Evolutionary conservation across 2,329 filamentous ascomycete species (phyloP).

Genomic region (Blumeriella jaapii): DNA sequence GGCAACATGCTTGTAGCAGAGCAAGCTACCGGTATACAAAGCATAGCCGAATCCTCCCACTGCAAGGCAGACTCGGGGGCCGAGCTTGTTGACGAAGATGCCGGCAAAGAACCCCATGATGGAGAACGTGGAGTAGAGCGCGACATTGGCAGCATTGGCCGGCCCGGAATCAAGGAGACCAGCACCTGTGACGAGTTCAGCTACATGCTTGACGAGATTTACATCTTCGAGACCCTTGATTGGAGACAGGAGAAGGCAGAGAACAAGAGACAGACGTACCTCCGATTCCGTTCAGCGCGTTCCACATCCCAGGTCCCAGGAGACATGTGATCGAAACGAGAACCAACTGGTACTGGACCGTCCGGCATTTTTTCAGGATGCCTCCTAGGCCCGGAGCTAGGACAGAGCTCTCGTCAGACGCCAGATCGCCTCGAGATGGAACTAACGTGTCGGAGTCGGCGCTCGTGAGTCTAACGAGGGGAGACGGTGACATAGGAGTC

Average conservation of each 20-base stretch:
- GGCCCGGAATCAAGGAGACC: constrained; percentile 41
- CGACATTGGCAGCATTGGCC: constrained; percentile 36
- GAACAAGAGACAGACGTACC: constrained; percentile 31
- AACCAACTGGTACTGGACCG: constrained; percentile 56
- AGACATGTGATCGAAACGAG: constrained; percentile 59
- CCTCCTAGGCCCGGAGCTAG: too few species aligned
- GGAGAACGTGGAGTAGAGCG: constrained; percentile 37
- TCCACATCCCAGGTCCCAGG: constrained; percentile 61
- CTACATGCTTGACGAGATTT: neutral
- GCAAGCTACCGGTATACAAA: constrained; percentile 58
- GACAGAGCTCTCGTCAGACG: too few species aligned
- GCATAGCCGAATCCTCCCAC: constrained; percentile 66
- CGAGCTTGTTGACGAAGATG: constrained; percentile 62
- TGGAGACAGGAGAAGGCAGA: neutral
- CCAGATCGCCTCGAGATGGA: too few species aligned
- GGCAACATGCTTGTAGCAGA: constrained; percentile 53
- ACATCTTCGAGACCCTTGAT: neutral
- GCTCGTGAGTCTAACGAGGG: too few species aligned
- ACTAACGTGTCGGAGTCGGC: too few species aligned
- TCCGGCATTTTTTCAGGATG: too few species aligned
- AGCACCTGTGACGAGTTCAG: constrained; percentile 2
- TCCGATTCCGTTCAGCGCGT: constrained; percentile 51
- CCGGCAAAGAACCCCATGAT: constrained; percentile 57
- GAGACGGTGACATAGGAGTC: too few species aligned
- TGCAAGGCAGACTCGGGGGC: constrained; percentile 52